phyloP scores from a whole-genome alignment of 2,329 filamentous ascomycete genomes.

The Xylariales sp. region DNA sequence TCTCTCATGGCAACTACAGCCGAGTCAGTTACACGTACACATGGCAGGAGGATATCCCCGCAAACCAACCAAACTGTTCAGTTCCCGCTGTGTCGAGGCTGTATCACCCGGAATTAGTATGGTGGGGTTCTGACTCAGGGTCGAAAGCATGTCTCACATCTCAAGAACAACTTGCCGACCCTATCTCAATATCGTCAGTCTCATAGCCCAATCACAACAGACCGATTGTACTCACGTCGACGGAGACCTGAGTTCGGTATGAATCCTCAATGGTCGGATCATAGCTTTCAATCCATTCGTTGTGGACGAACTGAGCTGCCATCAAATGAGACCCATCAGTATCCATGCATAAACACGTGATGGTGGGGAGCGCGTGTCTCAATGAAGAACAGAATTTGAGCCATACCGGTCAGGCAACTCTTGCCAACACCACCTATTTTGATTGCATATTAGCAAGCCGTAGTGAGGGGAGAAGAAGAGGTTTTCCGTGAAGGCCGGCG shows the following conservation, averaged over 20 bases:
- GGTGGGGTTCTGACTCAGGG: conserved; percentile 17
- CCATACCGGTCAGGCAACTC: conserved; percentile 81
- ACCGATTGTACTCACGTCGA: conserved; percentile 64
- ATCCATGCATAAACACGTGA: conserved; percentile 13
- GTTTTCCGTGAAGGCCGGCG: conserved; percentile 7
- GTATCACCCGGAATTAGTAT: conserved; percentile 24
- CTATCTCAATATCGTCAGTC: conserved; percentile 40
- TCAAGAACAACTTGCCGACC: conserved; percentile 84
- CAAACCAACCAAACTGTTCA: conserved; percentile 78
- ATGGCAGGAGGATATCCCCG: conserved; percentile 10
- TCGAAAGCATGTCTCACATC: conserved; percentile 56
- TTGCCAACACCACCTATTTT: conserved; percentile 80
- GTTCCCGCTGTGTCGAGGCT: conserved; percentile 87
- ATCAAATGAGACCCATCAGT: conserved; percentile 17
- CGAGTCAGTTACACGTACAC: conserved; percentile 18
- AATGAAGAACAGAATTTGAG: too few species aligned
- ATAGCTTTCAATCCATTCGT: conserved; percentile 89
- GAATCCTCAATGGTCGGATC: conserved; percentile 77
- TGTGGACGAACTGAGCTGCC: conserved; percentile 85
- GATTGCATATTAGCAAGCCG: conserved; percentile 10
- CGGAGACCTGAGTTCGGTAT: conserved; percentile 69
- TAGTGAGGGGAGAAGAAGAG: conserved; percentile 13
- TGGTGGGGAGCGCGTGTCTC: conserved; percentile 8
- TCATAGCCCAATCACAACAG: not conserved
- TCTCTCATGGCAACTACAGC: conserved; percentile 61